Conservation (phyloP, 148 eudicot genomes). For the Chenopodium formosanum region DNA sequence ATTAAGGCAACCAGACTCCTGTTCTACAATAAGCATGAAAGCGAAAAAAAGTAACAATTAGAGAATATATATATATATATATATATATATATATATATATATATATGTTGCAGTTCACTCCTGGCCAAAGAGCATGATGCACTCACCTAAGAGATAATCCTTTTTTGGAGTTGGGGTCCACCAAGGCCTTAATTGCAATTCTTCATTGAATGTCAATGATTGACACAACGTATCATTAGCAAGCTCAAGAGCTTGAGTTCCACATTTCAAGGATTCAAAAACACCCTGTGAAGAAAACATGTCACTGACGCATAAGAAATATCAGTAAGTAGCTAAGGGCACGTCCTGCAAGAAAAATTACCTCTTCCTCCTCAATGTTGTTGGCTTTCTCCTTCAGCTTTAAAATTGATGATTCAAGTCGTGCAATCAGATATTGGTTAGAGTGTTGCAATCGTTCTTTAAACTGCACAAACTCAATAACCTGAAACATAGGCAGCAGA, state of each 20-base stretch:
- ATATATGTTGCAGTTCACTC: not conserved
- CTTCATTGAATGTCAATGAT: slow-evolving; percentile 89
- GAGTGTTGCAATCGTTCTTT: slow-evolving; percentile 85
- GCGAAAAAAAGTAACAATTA: not conserved
- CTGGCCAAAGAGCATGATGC: slow-evolving; percentile 2
- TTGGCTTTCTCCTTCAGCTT: slow-evolving; percentile 68
- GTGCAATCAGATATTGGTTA: slow-evolving; percentile 71
- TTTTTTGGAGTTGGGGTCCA: slow-evolving; percentile 89
- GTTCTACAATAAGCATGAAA: not conserved
- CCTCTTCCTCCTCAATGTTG: slow-evolving; percentile 79
- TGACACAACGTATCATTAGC: slow-evolving; percentile 56
- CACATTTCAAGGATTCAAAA: slow-evolving; percentile 60
- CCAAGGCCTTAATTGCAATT: slow-evolving; percentile 81
- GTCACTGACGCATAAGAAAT: slow-evolving; percentile 7
- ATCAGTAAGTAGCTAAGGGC: not conserved
- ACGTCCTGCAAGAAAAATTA: slow-evolving; percentile 27
- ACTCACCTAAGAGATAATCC: slow-evolving; percentile 78
- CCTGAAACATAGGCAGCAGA: slow-evolving; percentile 42
- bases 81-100: too few species aligned
- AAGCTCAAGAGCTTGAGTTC: slow-evolving; percentile 62
- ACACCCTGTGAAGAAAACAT: slow-evolving; percentile 42
- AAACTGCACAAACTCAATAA: slow-evolving; percentile 90
- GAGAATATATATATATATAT: not conserved
- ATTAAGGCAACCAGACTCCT: not conserved
- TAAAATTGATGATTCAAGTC: slow-evolving; percentile 77